Conservation (phyloP, 768 basidiomycete species). For the Rhodosporidiobolus odoratus region DNA sequence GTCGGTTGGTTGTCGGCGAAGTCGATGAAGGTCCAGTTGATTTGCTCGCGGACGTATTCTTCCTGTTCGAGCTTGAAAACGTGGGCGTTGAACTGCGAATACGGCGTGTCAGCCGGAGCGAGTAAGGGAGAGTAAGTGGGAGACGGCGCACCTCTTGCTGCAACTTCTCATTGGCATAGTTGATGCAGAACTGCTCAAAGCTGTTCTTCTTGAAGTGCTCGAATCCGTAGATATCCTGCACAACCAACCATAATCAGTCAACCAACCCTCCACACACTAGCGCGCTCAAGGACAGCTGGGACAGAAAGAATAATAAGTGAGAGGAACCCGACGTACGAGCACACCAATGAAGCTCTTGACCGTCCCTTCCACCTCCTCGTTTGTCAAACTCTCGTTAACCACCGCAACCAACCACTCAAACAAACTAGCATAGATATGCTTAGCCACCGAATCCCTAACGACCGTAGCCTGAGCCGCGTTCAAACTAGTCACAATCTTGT, state of each 20-base stretch:
- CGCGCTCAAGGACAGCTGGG: too few relatives aligned
- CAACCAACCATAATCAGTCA: background rate
- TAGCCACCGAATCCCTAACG: slow-evolving; percentile 92
- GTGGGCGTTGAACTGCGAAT: slow-evolving; percentile 85
- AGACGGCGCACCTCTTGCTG: slow-evolving; percentile 75
- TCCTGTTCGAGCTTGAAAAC: slow-evolving; percentile 99
- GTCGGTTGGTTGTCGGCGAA: slow-evolving; percentile 95
- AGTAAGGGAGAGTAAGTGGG: background rate
- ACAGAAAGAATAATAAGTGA: slow-evolving; percentile 47
- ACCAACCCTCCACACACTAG: too few relatives aligned
- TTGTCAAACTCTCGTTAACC: slow-evolving; percentile 92
- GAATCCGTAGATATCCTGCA: slow-evolving; percentile 48
- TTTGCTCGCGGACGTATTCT: slow-evolving; percentile 96
- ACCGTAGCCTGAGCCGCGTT: slow-evolving; percentile 84
- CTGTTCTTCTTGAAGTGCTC: slow-evolving; percentile 52
- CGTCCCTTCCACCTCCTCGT: slow-evolving; percentile 79
- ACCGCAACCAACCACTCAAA: slow-evolving; percentile 98
- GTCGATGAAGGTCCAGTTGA: slow-evolving; percentile 99
- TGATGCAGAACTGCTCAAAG: slow-evolving; percentile 94
- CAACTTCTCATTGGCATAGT: slow-evolving; percentile 96
- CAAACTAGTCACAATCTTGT: slow-evolving; percentile 87
- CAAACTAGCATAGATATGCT: slow-evolving; percentile 96
- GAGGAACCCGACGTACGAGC: slow-evolving; percentile 83
- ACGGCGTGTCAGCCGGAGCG: background rate
- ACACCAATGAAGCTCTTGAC: slow-evolving; percentile 94